Base-by-base conservation (phyloP, 2,329 filamentous ascomycete species). In the Fusarium pseudograminearum region DNA sequence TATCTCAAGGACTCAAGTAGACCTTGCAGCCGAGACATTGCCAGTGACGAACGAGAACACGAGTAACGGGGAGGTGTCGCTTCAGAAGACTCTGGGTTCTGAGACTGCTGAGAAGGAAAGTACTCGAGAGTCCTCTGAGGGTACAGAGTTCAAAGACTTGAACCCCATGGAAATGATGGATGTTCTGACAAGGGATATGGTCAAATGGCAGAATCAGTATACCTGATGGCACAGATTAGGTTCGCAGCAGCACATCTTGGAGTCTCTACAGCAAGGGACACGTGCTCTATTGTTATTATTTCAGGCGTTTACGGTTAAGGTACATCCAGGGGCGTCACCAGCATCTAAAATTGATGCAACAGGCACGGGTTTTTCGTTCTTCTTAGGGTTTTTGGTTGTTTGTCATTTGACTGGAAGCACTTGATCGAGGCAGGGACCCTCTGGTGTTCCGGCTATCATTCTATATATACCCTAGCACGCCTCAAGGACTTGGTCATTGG, bases 151-250 rank as follows among this genome's bases (percentile, higher is more conserved):
- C 78, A 92, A 90, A 72, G 87, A 91, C 11, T 83, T 97, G 69
- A 92, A 84, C 60, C 94, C 91, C 72, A 84, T 93, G 69, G 93
- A 97, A 80, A 97, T 97, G 93, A 97, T 97, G 93, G 93, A 97
- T 78, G 86, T 89, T 72, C 80, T 97, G 77, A 94, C 91, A 65
- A 86, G 91, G 66, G 90, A 94, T 77, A 85, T 97, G 74, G 87
- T 95, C 71, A 91, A 92, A 75, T 97, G 93, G 93, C 93, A 97
- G 81, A 90, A 91, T 69, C 87, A 92, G 75, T 94, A 87, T 72
- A 78, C 82, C 56, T 80, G 71, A 76, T 52, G 34, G n/a, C 31
- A 24, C 41, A 36, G 50, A 60, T 54, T 28, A 42, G 42, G 42
- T 56, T 18, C 40, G 14, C n/a, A 31, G 50, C 31, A 22, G 24